A percentile compares a stretch with the other conserved stretches of the same genome.
Evolutionary conservation across 305 asterid genomes (phyloP).

Genomic region (Fraxinus xanthoxyloides): DNA sequence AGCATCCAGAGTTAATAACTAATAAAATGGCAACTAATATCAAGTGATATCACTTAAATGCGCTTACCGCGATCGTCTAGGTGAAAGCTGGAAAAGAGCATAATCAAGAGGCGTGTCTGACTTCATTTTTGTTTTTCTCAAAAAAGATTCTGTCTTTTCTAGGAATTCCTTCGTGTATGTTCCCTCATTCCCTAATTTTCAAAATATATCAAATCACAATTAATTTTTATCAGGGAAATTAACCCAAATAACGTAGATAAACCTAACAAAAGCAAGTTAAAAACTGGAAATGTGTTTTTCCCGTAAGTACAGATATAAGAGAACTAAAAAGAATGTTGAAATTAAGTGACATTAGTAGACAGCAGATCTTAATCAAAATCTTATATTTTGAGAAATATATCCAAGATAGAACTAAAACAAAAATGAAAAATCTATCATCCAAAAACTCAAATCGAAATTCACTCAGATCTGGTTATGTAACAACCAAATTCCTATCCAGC

Average conservation of each 20-base stretch:
- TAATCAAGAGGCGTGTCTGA: constrained; percentile 70
- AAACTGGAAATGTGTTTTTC: not conserved
- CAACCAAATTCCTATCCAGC: constrained; percentile 18
- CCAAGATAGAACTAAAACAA: constrained; percentile 5
- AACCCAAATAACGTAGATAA: not conserved
- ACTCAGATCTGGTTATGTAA: constrained; percentile 51
- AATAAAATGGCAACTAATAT: constrained; percentile 3
- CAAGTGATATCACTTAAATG: constrained; percentile 12
- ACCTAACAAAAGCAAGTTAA: not conserved
- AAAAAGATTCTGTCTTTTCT: constrained; percentile 17
- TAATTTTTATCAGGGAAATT: not conserved
- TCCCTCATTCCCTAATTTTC: constrained; percentile 28
- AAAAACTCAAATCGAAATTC: constrained; percentile 21
- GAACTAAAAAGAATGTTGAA: constrained; percentile 18
- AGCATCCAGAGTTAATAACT: constrained; percentile 13
- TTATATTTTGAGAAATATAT: constrained; percentile 15
- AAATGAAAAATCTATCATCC: constrained; percentile 6
- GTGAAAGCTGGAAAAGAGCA: constrained; percentile 86
- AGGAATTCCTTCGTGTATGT: constrained; percentile 34
- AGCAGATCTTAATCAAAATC: constrained; percentile 17
- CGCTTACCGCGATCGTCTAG: constrained; percentile 73
- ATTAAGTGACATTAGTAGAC: constrained; percentile 4
- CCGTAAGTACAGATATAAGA: constrained; percentile 1
- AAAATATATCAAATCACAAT: not conserved
- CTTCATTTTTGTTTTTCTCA: constrained; percentile 50